phyloP scores from a whole-genome alignment of 176 grass and related monocot species.

The maize (Zea mays) region DNA sequence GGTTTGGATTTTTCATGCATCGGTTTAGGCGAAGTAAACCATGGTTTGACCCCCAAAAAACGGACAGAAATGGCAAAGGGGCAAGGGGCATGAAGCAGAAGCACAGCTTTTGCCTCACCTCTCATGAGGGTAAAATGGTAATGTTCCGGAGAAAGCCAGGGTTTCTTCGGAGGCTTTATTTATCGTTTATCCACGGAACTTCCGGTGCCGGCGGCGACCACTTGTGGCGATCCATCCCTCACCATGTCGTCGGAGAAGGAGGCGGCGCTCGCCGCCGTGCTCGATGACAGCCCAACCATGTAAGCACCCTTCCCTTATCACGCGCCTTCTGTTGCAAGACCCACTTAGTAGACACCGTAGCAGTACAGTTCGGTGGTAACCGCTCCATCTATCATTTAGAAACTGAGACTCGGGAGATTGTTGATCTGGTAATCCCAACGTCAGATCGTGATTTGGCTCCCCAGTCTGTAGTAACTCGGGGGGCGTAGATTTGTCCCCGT shows the following conservation, averaged over 20 bases:
- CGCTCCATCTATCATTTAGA: not conserved
- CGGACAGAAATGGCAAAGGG: too few species aligned
- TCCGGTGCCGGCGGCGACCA: slow-evolving; percentile 30
- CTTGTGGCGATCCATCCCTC: slow-evolving; percentile 4
- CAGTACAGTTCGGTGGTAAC: not conserved
- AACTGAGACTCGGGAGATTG: not conserved
- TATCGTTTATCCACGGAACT: slow-evolving; percentile 24
- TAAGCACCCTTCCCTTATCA: slow-evolving; percentile 19
- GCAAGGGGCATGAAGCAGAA: not conserved
- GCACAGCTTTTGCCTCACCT: not conserved
- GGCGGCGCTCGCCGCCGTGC: slow-evolving; percentile 69
- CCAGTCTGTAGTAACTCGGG: not conserved
- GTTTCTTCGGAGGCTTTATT: not conserved
- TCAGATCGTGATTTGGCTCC: not conserved
- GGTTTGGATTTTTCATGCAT: too few species aligned
- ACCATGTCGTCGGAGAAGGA: slow-evolving; percentile 79
- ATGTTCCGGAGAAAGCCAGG: not conserved
- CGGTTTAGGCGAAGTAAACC: too few species aligned
- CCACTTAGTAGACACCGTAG: not conserved
- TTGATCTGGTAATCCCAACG: not conserved
- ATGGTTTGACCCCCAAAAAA: too few species aligned
- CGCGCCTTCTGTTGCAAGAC: not conserved
- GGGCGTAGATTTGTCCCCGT: not conserved
- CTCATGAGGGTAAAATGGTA: not conserved
- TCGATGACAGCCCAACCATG: slow-evolving; percentile 73